Base-by-base conservation (phyloP, 2,329 filamentous ascomycete species). In the Xylariales sp. region DNA sequence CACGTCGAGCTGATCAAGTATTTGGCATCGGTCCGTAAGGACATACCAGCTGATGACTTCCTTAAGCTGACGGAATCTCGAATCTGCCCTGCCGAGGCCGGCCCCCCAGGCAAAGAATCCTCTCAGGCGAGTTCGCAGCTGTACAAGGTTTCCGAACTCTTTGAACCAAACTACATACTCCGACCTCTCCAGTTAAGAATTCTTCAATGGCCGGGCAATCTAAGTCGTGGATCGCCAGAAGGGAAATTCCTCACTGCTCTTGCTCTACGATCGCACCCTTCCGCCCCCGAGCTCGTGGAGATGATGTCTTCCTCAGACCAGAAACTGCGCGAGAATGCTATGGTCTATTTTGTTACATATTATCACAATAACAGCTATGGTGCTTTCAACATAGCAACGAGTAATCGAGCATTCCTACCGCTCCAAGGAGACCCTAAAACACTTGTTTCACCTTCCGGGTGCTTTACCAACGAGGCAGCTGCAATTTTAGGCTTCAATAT, bases 1-100 rank as follows among this genome's bases (percentile, higher is more conserved):
- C 95, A 98, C 77, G 90, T 97, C 68, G 95, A 99, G 77, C 84
- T 99, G 32, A 94, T 99, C 79, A 95, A 94, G 74, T 99, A 99
- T 74, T 87, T 99, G 50, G 89, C 95, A 10, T 97, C 94, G 8
- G 96, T 99, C 34, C 89, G 89, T 68, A 88, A 92, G 60, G 96
- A 99, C 73, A 97, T 99, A 67, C 96, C 96, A 0, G 80, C 82
- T 9, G 90, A 90, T 57, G 96, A 99, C 77, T 86, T 97, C 62
- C 89, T 88, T 71, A 92, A 91, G 75, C 85, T 99, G 30, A 91
- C 87, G 64, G 87, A 90, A 56, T 93, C 93, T 0, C 89, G 89
- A 10, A 93, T 98, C 50, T 95, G 94, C 75, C 93, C 93, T 9
- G 92, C 92, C 3, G 93, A 97, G 78, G 84, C 84, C 55, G 87